Conservation (phyloP, 2,329 filamentous ascomycete genomes). For the Botrytis squamosa region DNA sequence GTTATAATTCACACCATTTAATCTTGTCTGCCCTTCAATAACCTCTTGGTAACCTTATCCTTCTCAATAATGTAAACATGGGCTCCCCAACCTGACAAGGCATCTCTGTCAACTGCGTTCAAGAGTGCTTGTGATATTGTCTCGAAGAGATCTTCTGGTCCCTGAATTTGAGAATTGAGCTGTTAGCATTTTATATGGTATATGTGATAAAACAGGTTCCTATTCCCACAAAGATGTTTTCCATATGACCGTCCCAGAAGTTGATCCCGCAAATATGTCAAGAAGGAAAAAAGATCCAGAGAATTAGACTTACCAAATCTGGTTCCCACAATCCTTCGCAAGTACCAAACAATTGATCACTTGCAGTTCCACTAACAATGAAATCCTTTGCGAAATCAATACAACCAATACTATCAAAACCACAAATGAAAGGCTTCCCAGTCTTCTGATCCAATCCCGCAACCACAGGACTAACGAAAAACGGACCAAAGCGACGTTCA, state of each 20-base stretch:
- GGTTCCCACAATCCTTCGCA: slow-evolving; percentile 98
- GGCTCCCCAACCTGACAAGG: slow-evolving; percentile 94
- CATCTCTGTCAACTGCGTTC: slow-evolving; percentile 95
- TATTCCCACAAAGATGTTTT: neutral
- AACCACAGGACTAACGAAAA: slow-evolving; percentile 92
- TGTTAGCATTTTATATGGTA: slow-evolving; percentile 4
- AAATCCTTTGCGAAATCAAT: slow-evolving; percentile 99
- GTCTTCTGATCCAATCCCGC: slow-evolving; percentile 94
- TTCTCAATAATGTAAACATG: slow-evolving; percentile 99
- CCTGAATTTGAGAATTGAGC: slow-evolving; percentile 48
- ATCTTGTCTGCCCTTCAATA: slow-evolving; percentile 97
- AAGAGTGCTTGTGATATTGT: slow-evolving; percentile 94
- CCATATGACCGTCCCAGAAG: neutral
- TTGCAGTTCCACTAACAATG: slow-evolving; percentile 94
- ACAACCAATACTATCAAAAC: slow-evolving; percentile 98
- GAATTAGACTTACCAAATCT: slow-evolving; percentile 68
- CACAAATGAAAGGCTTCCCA: slow-evolving; percentile 95
- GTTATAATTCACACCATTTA: slow-evolving; percentile 45
- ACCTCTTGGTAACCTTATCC: slow-evolving; percentile 98
- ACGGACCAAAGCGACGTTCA: slow-evolving; percentile 93
- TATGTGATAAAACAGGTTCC: neutral
- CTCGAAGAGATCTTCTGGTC: slow-evolving; percentile 93
- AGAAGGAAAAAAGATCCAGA: neutral
- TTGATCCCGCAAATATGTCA: neutral
- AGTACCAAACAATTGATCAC: slow-evolving; percentile 97